A percentile compares a stretch with the other conserved stretches of the same genome.
phyloP scores from a whole-genome alignment of 2,329 filamentous ascomycete species.

The Fusarium mangiferae region DNA sequence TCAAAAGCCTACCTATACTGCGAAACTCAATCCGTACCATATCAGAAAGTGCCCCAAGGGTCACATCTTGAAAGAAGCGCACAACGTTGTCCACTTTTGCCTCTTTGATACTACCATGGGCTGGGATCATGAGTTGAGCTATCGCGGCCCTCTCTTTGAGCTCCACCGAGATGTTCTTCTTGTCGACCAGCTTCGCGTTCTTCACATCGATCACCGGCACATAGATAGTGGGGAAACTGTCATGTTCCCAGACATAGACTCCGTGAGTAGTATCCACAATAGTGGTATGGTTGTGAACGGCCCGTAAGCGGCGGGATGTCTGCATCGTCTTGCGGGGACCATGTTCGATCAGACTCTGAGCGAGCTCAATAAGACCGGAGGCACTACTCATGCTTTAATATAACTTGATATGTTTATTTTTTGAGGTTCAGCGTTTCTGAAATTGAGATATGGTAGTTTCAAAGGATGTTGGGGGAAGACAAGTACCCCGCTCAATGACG shows the following conservation, averaged over 20 bases:
- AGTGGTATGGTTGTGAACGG: slow-evolving; percentile 47
- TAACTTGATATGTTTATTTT: background rate
- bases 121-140: slow-evolving; percentile 46
- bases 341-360: slow-evolving; percentile 19
- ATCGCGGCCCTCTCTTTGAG: slow-evolving; percentile 44
- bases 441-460: background rate
- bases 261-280: slow-evolving; percentile 53
- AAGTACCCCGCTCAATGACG: slow-evolving; percentile 38
- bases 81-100: slow-evolving; percentile 49
- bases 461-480: background rate
- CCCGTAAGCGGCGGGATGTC: slow-evolving; percentile 48
- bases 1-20: slow-evolving; percentile 45
- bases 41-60: slow-evolving; percentile 47
- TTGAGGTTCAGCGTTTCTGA: background rate
- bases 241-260: slow-evolving; percentile 58
- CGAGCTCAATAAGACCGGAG: slow-evolving; percentile 8
- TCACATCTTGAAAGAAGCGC: slow-evolving; percentile 53
- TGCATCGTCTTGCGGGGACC: slow-evolving; percentile 31
- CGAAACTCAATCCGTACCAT: slow-evolving; percentile 50
- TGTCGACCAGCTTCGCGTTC: slow-evolving; percentile 44
- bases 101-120: slow-evolving; percentile 37
- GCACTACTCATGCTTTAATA: background rate
- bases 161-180: slow-evolving; percentile 40
- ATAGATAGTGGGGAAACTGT: slow-evolving; percentile 60
- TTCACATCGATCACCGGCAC: slow-evolving; percentile 47